Evolutionary conservation across 2,329 filamentous ascomycete species (phyloP).

Genomic region (Beauveria sp.): DNA sequence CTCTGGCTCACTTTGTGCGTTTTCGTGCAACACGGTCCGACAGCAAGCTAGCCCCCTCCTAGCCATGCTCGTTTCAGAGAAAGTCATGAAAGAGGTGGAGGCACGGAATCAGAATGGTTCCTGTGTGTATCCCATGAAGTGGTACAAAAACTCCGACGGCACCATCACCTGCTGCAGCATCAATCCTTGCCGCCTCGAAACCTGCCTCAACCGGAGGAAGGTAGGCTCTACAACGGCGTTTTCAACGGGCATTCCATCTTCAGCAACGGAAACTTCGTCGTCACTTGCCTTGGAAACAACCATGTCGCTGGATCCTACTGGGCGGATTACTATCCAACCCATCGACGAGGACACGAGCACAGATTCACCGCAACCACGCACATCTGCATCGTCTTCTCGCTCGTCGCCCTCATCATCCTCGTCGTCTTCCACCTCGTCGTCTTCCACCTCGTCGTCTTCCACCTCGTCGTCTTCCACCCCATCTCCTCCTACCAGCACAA

Average conservation of each 20-base stretch:
- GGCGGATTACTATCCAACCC: not conserved
- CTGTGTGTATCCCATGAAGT: constrained; percentile 25
- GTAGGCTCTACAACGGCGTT: not conserved
- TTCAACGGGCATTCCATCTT: not conserved
- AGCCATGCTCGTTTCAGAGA: not conserved
- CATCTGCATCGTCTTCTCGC: not conserved
- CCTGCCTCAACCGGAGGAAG: constrained; percentile 21
- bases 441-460: not conserved
- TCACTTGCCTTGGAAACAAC: not conserved
- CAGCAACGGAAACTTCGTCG: not conserved
- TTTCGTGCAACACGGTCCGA: not conserved
- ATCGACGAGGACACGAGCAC: not conserved
- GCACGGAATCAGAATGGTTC: not conserved
- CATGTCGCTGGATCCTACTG: not conserved
- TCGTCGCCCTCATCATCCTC: too few species aligned
- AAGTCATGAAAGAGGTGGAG: not conserved
- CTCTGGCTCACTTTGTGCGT: not conserved
- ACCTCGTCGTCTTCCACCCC: not conserved
- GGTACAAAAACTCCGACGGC: constrained; percentile 31
- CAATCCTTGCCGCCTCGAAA: constrained; percentile 31
- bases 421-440: not conserved
- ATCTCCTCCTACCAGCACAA: not conserved
- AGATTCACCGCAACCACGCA: not conserved
- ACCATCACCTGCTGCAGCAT: constrained; percentile 39
- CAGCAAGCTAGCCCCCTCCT: not conserved